Base-by-base conservation (phyloP, 2,329 filamentous ascomycete genomes). In the Cercospora zeae-maydis region DNA sequence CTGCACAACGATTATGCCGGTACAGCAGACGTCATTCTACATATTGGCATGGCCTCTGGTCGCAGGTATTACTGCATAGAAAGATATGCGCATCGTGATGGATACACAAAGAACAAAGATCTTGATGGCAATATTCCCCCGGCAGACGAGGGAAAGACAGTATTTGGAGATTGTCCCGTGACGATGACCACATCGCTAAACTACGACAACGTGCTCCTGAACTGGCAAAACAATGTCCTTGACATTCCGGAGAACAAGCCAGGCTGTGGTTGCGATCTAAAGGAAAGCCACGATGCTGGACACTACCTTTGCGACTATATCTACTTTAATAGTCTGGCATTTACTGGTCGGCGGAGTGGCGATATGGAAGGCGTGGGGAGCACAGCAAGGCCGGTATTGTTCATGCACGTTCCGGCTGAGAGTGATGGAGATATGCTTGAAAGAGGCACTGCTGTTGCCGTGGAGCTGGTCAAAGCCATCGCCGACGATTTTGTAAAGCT, bases 41-140 rank as follows among this genome's bases (percentile, higher is more conserved):
- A 96, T 75, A 89, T 96, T 57, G 92, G 92, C 66, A 92, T 96
- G 83, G 90, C 91, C 0, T 79, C 74, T 73, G 89, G 75, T 71
- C 84, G 78, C 69, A 82, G 75, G 70, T 86, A 85, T 69, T 96
- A 93, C 74, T 83, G 84, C 10, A 79, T 93, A 8, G 92, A 96
- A 78, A 82, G 84, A 10, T 80, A 84, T 36, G 91, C 84, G 0
- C 88, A 90, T 71, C 83, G 89, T 37, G 86, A 90, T 69, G 88
- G 88, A 3, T 96, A 96, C 76, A 69, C 72, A 49, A 77, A 78
- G 21, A 82, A 88, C 69, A 77, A 78, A 16, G 92, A 96, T 73
- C 84, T 92, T n/a, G 86, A 92, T 68, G 85, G 81, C 37, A 71
- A 69, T 4, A 70, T 73, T 4, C 72, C 75, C 14, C 27, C 66